phyloP scores from a whole-genome alignment of 345 rosid genomes.

The Hypericum androsaemum region DNA sequence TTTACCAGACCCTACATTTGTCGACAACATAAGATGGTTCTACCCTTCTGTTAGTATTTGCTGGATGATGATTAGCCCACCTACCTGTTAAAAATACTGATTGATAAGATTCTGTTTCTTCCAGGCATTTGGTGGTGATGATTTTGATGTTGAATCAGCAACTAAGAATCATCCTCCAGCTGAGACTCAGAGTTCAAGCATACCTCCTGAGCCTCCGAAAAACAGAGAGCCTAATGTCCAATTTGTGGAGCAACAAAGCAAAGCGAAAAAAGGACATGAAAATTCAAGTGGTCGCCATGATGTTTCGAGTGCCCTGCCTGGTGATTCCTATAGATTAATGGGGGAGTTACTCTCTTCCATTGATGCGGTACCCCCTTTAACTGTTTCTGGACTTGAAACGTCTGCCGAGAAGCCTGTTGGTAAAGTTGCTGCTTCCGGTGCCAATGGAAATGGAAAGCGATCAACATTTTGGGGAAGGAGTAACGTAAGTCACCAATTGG shows the following conservation, averaged over 20 bases:
- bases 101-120: too few species aligned
- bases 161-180: slow-evolving; percentile 32
- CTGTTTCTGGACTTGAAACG: slow-evolving; percentile 48
- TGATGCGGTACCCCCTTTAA: slow-evolving; percentile 46
- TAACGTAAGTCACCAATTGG: slow-evolving; percentile 43
- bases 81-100: too few species aligned
- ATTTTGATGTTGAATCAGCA: slow-evolving; percentile 68
- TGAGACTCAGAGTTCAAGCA: slow-evolving; percentile 28
- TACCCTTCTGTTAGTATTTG: too few species aligned
- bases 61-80: too few species aligned
- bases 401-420: slow-evolving; percentile 48
- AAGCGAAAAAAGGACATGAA: slow-evolving; percentile 44
- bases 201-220: slow-evolving; percentile 30
- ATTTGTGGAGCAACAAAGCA: slow-evolving; percentile 41
- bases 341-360: slow-evolving; percentile 59
- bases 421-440: slow-evolving; percentile 54
- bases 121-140: slow-evolving; percentile 86
- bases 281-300: slow-evolving; percentile 33
- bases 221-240: slow-evolving; percentile 36
- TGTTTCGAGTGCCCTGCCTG: slow-evolving; percentile 36
- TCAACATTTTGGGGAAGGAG: slow-evolving; percentile 91
- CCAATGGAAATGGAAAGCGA: slow-evolving; percentile 34
- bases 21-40: too few species aligned
- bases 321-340: slow-evolving; percentile 66
- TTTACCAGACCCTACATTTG: too few species aligned